Base-by-base conservation (phyloP, 352 stramenopile species). In the Plasmopara halstedii region DNA sequence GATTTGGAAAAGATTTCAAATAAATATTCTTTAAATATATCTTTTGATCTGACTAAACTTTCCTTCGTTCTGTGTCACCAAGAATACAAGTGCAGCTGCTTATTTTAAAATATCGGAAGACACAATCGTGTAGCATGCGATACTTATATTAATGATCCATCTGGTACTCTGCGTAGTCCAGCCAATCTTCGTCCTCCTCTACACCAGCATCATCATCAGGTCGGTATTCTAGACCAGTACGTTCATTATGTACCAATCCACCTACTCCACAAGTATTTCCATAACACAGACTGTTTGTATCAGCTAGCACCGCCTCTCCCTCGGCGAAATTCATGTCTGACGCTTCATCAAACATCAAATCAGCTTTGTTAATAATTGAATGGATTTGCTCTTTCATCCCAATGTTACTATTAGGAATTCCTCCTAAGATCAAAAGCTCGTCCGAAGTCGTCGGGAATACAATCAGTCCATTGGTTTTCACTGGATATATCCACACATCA, bases 111-210 rank as follows among this genome's bases (percentile, higher is more conserved):
- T n/a, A n/a, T n/a, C n/a, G n/a, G n/a, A n/a, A n/a, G n/a, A n/a
- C n/a, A n/a, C n/a, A n/a, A n/a, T n/a, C n/a, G n/a, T n/a, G n/a
- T n/a, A n/a, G n/a, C n/a, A n/a, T n/a, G n/a, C n/a, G n/a, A n/a
- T n/a, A n/a, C n/a, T n/a, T n/a, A n/a, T n/a, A n/a, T 19, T 42
- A 42, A 29, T 42, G 37, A 33, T 42, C 37, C 20, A 42, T 42
- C 37, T 42, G 37, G 10, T 42, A 42, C 37, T 42, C 37, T 15
- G 20, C 37, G 21, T 27, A 42, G 20, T 42, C 37, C 1, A 42
- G 13, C 37, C 37, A 42, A 14, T 42, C 37, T 29, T 42, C 37
- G 37, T 42, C 37, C 23, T 42, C 37, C 8, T 42, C 20, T 21
- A 31, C 21, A 14, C 11, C 20, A 3, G 37, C 37, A 20, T 20